Evolutionary conservation across 805 yeast species (phyloP), one percentile per base, ranked within the genome.

Genomic region (Pichia eremophila): DNA sequence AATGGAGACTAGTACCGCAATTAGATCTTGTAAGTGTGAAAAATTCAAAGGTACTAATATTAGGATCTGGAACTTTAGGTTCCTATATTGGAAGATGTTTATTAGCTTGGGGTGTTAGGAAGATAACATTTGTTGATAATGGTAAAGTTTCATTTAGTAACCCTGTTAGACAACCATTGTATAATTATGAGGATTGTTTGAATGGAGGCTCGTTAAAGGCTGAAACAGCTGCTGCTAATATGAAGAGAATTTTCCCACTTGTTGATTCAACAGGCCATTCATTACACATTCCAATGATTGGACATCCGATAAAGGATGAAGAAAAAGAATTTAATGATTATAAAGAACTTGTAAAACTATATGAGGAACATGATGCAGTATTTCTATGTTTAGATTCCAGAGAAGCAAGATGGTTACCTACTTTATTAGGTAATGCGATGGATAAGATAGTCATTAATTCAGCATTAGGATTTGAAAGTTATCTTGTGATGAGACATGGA

Each of bases 41-140:
- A 53, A 50, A 64, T 17, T 75, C 83, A 11, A 82, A 74, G 53
- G 83, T 90, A 37, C 65, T 93, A 40, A 67, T 93, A 15, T 72
- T 93, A n/a, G 99, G 99, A 0, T 85, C 98, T 0, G 99, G 99
- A 8, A 93, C 99, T 3, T 71, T 95, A 8, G 99, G 99, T 0
- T 83, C 95, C 50, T 91, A 91, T 58, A 91, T 93, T 7, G 76
- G 95, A 0, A 72, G 99, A 47, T 83, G 85, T 0, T 66, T 93
- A 29, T 62, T 93, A 63, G 98, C 95, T 1, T 93, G 99, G 99
- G 99, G 99, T 4, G 90, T 90, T 0, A 69, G 87, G 41, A 71
- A 79, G 35, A 82, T 93, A 18, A 84, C 96, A 0, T 81, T 93
- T 64, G 91, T 93, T 3, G 99, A 93, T 63, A 87, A 78, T 62